Evolutionary conservation across 2,329 filamentous ascomycete genomes (phyloP).

Genomic region (Botrytis porri): DNA sequence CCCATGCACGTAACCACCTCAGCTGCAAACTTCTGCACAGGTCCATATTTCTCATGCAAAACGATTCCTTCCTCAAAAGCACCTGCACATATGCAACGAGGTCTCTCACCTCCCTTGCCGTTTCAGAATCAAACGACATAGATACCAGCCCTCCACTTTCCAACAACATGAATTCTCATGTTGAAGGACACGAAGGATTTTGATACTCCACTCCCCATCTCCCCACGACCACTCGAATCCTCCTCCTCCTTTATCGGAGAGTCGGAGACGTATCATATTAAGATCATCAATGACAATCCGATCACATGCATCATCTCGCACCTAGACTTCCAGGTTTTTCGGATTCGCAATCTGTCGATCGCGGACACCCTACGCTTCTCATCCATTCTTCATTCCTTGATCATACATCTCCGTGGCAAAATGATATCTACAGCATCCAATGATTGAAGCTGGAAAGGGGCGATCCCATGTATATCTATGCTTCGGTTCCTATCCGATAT

Average conservation of each 20-base stretch:
- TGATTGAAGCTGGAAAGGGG: not conserved
- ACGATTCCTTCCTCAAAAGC: not conserved
- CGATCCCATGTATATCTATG: not conserved
- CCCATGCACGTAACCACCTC: constrained; percentile 1
- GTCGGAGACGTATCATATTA: not conserved
- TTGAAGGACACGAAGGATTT: not conserved
- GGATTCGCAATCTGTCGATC: constrained; percentile 9
- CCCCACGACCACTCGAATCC: not conserved
- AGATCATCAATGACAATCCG: not conserved
- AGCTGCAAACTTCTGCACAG: not conserved
- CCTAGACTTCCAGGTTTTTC: not conserved
- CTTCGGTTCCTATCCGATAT: not conserved
- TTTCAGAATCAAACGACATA: constrained; percentile 5
- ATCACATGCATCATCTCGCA: not conserved
- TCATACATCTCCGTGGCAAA: not conserved
- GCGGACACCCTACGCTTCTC: not conserved
- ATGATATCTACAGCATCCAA: not conserved
- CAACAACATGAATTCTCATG: not conserved
- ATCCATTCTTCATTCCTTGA: not conserved
- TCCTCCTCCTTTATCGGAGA: not conserved
- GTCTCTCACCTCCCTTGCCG: not conserved
- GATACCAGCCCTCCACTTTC: not conserved
- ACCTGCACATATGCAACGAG: not conserved
- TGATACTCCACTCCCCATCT: constrained; percentile 2
- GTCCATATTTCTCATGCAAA: not conserved